A percentile compares a stretch with the other conserved stretches of the same genome.
Evolutionary conservation across 257 asterid species (phyloP).

Genomic region (Jaltomata sinuosa): DNA sequence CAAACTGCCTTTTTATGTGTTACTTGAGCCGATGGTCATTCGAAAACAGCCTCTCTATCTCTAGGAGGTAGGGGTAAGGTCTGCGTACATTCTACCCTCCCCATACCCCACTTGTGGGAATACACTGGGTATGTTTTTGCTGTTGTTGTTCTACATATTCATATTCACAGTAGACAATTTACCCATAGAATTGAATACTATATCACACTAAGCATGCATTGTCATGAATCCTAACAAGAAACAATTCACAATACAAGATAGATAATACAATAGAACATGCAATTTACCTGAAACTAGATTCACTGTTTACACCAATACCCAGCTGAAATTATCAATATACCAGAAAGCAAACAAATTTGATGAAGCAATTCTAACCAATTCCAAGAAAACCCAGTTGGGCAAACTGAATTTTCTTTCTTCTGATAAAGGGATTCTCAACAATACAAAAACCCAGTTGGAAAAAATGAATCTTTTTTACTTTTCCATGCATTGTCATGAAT

Average conservation of each 20-base stretch:
- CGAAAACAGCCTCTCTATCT: too few relatives aligned
- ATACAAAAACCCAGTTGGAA: background rate
- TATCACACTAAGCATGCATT: background rate
- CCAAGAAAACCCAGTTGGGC: background rate
- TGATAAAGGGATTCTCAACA: background rate
- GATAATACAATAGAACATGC: background rate
- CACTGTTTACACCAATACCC: background rate
- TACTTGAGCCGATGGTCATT: too few relatives aligned
- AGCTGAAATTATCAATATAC: background rate
- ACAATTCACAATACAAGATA: background rate
- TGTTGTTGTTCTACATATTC: too few relatives aligned
- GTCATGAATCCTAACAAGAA: background rate
- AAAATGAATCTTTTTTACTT: background rate
- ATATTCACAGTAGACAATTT: background rate
- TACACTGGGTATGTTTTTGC: too few relatives aligned
- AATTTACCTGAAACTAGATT: too few relatives aligned
- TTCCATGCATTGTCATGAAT: background rate
- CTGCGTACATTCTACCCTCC: too few relatives aligned
- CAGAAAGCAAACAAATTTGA: background rate
- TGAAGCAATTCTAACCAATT: background rate
- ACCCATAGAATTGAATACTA: background rate
- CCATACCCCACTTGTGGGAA: too few relatives aligned
- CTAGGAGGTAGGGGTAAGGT: too few relatives aligned
- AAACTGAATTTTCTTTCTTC: background rate
- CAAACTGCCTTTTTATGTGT: too few relatives aligned